Percentiles rank a stretch among this genome's conserved stretches.
phyloP scores from a whole-genome alignment of 345 rosid species.

The Rhizophora mangle region DNA sequence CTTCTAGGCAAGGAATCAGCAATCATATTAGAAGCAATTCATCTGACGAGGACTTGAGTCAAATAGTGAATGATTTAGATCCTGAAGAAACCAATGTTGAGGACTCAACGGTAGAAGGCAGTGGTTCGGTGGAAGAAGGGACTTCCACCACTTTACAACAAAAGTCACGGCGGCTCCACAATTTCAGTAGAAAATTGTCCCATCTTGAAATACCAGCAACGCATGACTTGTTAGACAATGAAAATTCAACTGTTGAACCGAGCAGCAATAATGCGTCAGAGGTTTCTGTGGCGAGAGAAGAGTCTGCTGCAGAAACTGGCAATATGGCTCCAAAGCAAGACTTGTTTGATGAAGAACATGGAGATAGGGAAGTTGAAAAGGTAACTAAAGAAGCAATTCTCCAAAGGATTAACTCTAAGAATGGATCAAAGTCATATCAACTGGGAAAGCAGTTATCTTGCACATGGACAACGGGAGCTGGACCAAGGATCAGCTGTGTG shows the following conservation, averaged over 20 bases:
- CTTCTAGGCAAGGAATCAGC: slow-evolving; percentile 42
- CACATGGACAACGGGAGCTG: slow-evolving; percentile 96
- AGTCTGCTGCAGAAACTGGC: slow-evolving; percentile 23
- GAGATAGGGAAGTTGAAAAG: slow-evolving; percentile 33
- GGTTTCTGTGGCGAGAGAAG: slow-evolving; percentile 21
- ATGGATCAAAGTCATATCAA: slow-evolving; percentile 59
- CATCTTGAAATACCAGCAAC: slow-evolving; percentile 47
- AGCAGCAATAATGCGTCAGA: slow-evolving; percentile 13
- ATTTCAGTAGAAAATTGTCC: slow-evolving; percentile 32
- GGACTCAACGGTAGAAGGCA: slow-evolving; percentile 24
- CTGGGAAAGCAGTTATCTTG: slow-evolving; percentile 77
- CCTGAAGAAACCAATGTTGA: slow-evolving; percentile 29
- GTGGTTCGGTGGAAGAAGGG: slow-evolving; percentile 31
- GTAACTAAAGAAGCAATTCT: slow-evolving; percentile 51
- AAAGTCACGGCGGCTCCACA: slow-evolving; percentile 17
- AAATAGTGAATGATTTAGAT: slow-evolving; percentile 29
- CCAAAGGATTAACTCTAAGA: slow-evolving; percentile 58
- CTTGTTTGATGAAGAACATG: slow-evolving; percentile 19
- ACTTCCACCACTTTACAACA: slow-evolving; percentile 17
- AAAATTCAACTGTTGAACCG: slow-evolving; percentile 19
- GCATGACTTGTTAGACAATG: slow-evolving; percentile 26
- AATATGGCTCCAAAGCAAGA: slow-evolving; percentile 14
- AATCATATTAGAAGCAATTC: slow-evolving; percentile 55
- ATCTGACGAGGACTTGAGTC: slow-evolving; percentile 47
- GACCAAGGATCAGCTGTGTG: slow-evolving; percentile 92